These are phyloP conservation scores for Aspergillus campestris DNA, from an alignment of 495 filamentous ascomycete species.

Conservation along the genomic window DNA sequence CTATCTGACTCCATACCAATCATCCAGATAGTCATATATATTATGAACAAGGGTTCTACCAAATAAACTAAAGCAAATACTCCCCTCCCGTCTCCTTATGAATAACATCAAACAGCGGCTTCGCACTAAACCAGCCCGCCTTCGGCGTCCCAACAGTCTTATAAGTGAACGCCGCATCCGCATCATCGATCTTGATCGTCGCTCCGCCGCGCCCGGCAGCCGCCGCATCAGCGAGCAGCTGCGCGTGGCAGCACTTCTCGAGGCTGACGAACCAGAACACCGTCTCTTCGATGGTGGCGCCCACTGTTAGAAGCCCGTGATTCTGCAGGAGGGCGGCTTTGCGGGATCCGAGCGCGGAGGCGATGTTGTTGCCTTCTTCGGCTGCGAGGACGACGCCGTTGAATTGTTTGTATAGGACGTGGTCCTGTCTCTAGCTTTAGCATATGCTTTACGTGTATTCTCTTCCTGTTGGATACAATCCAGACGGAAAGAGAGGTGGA, in stretches of 20 bases:
- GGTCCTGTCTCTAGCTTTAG: slow-evolving; percentile 36
- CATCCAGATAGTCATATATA: too few relatives aligned
- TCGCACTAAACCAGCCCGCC: slow-evolving; percentile 65
- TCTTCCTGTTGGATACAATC: not conserved
- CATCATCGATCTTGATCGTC: slow-evolving; percentile 59
- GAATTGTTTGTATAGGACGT: slow-evolving; percentile 56
- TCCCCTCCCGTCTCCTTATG: slow-evolving; percentile 54
- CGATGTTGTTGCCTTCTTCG: slow-evolving; percentile 63
- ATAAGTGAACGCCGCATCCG: slow-evolving; percentile 60
- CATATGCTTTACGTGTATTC: not conserved
- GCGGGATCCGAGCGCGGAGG: slow-evolving; percentile 50
- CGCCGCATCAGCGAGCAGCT: slow-evolving; percentile 69
- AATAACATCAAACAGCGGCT: slow-evolving; percentile 67
- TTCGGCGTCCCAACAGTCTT: slow-evolving; percentile 52
- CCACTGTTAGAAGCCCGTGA: slow-evolving; percentile 55
- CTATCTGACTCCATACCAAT: too few relatives aligned
- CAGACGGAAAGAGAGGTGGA: too few relatives aligned
- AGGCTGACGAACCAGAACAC: slow-evolving; percentile 71
- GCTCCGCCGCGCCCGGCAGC: slow-evolving; percentile 53
- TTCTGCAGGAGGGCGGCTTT: slow-evolving; percentile 68
- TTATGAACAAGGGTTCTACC: too few relatives aligned
- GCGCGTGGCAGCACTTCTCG: slow-evolving; percentile 69
- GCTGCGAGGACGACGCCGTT: slow-evolving; percentile 65
- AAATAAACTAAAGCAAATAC: slow-evolving; percentile 37
- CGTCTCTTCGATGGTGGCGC: slow-evolving; percentile 46